Evolutionary conservation across 495 filamentous ascomycete genomes (phyloP).

Genomic region (Penicillium herquei): DNA sequence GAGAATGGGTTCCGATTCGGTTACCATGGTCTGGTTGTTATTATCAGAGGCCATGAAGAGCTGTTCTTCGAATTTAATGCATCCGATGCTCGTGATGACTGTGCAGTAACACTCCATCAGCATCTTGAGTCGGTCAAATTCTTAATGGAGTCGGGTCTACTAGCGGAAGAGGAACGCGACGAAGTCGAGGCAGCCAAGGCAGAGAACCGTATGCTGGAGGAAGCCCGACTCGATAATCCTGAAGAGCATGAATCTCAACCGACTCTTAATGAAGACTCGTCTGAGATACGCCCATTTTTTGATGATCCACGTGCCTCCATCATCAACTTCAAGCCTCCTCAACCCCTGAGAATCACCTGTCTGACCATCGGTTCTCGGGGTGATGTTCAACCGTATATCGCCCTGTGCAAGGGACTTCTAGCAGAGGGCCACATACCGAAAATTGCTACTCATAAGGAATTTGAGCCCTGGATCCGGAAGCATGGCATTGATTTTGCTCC

Average conservation of each 20-base stretch:
- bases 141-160: constrained; percentile 66
- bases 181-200: constrained; percentile 75
- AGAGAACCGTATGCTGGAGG: constrained; percentile 78
- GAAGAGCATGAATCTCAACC: constrained; percentile 55
- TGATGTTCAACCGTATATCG: constrained; percentile 97
- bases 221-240: constrained; percentile 66
- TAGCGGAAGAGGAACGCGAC: constrained; percentile 66
- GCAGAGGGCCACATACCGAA: constrained; percentile 82
- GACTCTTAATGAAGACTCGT: constrained; percentile 38
- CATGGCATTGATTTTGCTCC: constrained; percentile 91
- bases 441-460: constrained; percentile 92
- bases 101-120: constrained; percentile 74
- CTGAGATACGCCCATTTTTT: constrained; percentile 67
- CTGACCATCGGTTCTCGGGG: constrained; percentile 94
- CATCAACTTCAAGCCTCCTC: constrained; percentile 86
- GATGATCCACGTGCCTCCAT: constrained; percentile 92
- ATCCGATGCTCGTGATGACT: constrained; percentile 80
- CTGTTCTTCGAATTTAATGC: constrained; percentile 92
- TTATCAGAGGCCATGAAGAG: constrained; percentile 92
- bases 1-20: constrained; percentile 94
- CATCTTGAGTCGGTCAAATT: constrained; percentile 70
- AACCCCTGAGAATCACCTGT: constrained; percentile 84
- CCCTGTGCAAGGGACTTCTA: constrained; percentile 85
- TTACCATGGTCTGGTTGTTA: constrained; percentile 86
- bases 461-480: constrained; percentile 79